These are phyloP conservation scores for Penicillium ochrochloron DNA, from an alignment of 495 filamentous ascomycete genomes.

Conservation along the genomic window DNA sequence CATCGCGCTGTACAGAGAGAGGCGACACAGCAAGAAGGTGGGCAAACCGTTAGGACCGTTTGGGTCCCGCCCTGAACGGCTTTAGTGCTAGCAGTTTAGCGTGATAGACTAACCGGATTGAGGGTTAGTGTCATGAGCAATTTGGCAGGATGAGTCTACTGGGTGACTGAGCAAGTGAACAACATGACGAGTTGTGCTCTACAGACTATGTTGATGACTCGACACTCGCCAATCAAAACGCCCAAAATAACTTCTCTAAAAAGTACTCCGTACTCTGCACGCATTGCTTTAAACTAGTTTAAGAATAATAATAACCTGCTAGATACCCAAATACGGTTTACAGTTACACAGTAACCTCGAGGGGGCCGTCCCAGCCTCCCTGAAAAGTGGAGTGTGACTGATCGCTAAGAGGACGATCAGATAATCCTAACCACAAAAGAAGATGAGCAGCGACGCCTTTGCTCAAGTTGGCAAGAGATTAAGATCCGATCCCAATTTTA, in stretches of 20 bases:
- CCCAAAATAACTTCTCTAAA: background rate
- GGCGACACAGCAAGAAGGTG: background rate
- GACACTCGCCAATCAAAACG: conserved; percentile 19
- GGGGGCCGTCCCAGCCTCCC: background rate
- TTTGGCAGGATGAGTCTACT: background rate
- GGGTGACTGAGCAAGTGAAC: background rate
- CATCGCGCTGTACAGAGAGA: conserved; percentile 14
- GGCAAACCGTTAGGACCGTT: conserved; percentile 33
- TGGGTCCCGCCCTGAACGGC: conserved; percentile 13
- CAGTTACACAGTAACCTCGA: background rate
- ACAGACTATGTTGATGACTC: conserved; percentile 13
- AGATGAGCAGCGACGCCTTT: conserved; percentile 33
- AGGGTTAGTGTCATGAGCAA: background rate
- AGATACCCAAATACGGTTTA: background rate
- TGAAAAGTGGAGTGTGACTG: conserved; percentile 11
- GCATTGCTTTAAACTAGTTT: background rate
- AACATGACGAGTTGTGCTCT: too few species aligned
- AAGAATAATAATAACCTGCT: background rate
- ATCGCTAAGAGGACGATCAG: conserved; percentile 42
- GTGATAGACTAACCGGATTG: background rate
- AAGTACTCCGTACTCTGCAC: background rate
- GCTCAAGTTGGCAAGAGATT: conserved; percentile 41
- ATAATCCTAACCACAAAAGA: conserved; percentile 37
- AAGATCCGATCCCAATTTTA: conserved; percentile 42
- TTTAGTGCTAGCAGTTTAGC: background rate